Conservation (phyloP, 306 rosid species). For the Dicorynia guianensis region DNA sequence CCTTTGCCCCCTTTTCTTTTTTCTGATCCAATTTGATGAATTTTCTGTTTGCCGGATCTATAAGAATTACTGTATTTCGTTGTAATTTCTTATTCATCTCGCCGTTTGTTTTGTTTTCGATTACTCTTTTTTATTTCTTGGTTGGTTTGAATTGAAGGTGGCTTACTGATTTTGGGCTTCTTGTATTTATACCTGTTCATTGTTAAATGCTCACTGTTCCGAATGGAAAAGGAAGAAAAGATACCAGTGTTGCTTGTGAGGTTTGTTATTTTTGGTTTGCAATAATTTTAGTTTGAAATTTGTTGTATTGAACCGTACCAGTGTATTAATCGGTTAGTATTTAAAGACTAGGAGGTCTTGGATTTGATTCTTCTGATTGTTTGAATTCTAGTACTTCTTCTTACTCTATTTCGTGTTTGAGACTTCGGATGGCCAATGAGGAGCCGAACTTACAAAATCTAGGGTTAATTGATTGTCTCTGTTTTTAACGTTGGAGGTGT, state of each 20-base stretch:
- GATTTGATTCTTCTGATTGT: constrained; percentile 39
- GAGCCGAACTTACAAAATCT: background rate
- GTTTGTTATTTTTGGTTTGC: background rate
- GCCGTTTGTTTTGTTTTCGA: background rate
- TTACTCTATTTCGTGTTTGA: background rate
- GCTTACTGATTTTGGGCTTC: no score
- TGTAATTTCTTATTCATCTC: background rate
- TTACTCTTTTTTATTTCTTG: background rate
- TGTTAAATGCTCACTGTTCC: no score
- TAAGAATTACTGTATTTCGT: background rate
- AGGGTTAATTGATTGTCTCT: background rate
- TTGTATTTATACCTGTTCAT: no score
- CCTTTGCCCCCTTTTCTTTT: background rate
- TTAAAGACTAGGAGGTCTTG: background rate
- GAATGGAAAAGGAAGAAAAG: background rate
- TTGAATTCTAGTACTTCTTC: background rate
- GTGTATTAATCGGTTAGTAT: constrained; percentile 13
- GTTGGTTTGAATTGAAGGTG: background rate
- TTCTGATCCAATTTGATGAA: background rate
- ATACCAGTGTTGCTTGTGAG: background rate
- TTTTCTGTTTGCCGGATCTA: background rate
- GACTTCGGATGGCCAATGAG: background rate
- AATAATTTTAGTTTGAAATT: background rate
- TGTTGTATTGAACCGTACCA: no score
- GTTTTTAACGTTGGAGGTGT: constrained; percentile 9